phyloP scores from a whole-genome alignment of 2,329 filamentous ascomycete species.

The Kalmusia sp. region DNA sequence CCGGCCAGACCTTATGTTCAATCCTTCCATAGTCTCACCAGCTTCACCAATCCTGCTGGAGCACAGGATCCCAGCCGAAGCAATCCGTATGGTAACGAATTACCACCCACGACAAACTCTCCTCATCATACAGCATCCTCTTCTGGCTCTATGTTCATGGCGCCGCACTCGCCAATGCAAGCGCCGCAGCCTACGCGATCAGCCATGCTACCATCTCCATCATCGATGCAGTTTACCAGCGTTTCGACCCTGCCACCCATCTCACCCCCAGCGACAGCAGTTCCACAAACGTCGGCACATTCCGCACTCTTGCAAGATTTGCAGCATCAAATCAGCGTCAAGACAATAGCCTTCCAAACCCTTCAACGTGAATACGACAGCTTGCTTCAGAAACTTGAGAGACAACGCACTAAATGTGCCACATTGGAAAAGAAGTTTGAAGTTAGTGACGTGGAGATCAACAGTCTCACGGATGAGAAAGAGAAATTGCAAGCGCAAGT shows the following conservation, averaged over 20 bases:
- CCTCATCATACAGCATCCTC: slow-evolving; percentile 48
- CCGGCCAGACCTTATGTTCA: slow-evolving; percentile 20
- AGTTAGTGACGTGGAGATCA: slow-evolving; percentile 52
- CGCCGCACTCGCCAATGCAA: slow-evolving; percentile 35
- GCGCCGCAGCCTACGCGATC: slow-evolving; percentile 28
- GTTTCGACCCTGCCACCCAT: slow-evolving; percentile 29
- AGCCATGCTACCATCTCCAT: slow-evolving; percentile 38
- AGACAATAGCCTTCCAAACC: slow-evolving; percentile 60
- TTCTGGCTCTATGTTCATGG: slow-evolving; percentile 50
- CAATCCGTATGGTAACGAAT: slow-evolving; percentile 24
- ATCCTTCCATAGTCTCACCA: slow-evolving; percentile 19
- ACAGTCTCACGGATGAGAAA: slow-evolving; percentile 59
- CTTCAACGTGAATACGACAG: slow-evolving; percentile 62
- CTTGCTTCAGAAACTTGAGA: slow-evolving; percentile 59
- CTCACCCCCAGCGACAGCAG: slow-evolving; percentile 29
- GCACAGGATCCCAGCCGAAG: slow-evolving; percentile 27
- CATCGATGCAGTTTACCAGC: slow-evolving; percentile 34
- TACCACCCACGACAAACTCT: slow-evolving; percentile 21
- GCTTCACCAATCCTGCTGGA: slow-evolving; percentile 18
- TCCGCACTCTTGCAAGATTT: slow-evolving; percentile 55
- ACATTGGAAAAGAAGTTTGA: slow-evolving; percentile 56
- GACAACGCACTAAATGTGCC: slow-evolving; percentile 57
- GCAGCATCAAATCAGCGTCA: slow-evolving; percentile 62
- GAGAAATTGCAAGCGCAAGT: slow-evolving; percentile 57
- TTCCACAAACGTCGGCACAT: slow-evolving; percentile 40